Evolutionary conservation across 805 yeast genomes (phyloP), one percentile per base, ranked within the genome.

Genomic region (Monosporozyma unispora): DNA sequence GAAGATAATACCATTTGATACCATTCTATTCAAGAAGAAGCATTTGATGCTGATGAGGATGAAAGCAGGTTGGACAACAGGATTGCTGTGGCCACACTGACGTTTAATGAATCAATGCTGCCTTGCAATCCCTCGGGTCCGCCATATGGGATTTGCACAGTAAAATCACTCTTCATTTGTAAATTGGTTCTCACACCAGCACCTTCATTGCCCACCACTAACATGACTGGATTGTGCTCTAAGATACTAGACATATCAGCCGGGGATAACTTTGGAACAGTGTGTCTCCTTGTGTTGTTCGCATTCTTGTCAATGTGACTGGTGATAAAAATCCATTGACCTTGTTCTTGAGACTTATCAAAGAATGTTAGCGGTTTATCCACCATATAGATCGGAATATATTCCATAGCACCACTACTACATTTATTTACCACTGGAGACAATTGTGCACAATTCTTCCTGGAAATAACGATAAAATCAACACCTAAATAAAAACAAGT

Each of bases 181-280:
- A 89, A 59, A 44, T 79, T 76, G 7, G 82, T 82, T 48, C 96
- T 72, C 23, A 89, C 79, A 35, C 97, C 97, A 5, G 71, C 72
- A 9, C 95, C 95, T 67, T 89, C 97, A 46, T 88, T 84, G 11
- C 96, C 97, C 45, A 90, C 70, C 1, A 88, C 84, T 46, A 89
- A 67, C 53, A 90, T 59, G 35, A 79, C 75, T 0, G 96, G 96
- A 1, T 74, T 63, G 10, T 69, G 58, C 2, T 67, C 63, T 35
- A 80, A 60, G 35, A 82, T 56, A 0, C 64, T 66, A 0, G 67
- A 58, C 47, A 87, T 65, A 23, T 77, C 78, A 3, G 64, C 66
- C 12, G 70, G 52, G 9, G 68, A 73, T 16, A 79, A 72, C 43
- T 67, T 57, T 28, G 66, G 57, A 23, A 57, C n/a, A 14, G 28